Evolutionary conservation across 345 rosid genomes (phyloP).

Genomic region (Combretum micranthum): DNA sequence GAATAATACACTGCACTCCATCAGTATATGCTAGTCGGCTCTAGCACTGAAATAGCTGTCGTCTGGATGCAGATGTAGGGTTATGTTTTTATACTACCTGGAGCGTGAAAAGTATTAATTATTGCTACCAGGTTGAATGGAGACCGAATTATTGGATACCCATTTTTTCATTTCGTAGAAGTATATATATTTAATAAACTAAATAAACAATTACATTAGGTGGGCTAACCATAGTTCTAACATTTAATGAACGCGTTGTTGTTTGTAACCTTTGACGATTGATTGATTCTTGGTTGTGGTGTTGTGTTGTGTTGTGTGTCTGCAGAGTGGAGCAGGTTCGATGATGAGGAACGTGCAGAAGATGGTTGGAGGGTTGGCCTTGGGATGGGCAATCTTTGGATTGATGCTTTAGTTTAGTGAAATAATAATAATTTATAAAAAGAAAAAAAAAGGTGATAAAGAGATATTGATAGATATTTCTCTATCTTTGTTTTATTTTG

Average conservation of each 20-base stretch:
- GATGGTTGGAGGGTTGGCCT: constrained; percentile 37
- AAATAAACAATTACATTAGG: too few relatives aligned
- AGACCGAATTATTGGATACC: too few relatives aligned
- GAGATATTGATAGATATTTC: too few relatives aligned
- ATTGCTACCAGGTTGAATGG: too few relatives aligned
- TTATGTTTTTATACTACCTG: too few relatives aligned
- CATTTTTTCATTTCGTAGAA: too few relatives aligned
- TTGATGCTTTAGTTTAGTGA: constrained; percentile 31
- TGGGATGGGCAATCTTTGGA: constrained; percentile 45
- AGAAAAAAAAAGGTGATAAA: neutral
- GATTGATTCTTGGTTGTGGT: neutral
- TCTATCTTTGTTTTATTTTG: neutral
- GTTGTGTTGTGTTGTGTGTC: neutral
- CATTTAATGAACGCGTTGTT: neutral
- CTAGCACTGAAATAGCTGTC: too few relatives aligned
- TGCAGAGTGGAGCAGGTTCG: constrained; percentile 63
- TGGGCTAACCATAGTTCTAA: neutral
- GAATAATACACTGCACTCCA: too few relatives aligned
- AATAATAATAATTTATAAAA: neutral
- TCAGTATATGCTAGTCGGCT: too few relatives aligned
- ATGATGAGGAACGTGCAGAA: constrained; percentile 23
- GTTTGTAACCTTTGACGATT: neutral
- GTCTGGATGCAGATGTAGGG: too few relatives aligned
- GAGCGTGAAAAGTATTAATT: too few relatives aligned
- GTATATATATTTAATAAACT: too few relatives aligned